phyloP scores from a whole-genome alignment of 2,329 filamentous ascomycete species.

The Thelonectria discophora region DNA sequence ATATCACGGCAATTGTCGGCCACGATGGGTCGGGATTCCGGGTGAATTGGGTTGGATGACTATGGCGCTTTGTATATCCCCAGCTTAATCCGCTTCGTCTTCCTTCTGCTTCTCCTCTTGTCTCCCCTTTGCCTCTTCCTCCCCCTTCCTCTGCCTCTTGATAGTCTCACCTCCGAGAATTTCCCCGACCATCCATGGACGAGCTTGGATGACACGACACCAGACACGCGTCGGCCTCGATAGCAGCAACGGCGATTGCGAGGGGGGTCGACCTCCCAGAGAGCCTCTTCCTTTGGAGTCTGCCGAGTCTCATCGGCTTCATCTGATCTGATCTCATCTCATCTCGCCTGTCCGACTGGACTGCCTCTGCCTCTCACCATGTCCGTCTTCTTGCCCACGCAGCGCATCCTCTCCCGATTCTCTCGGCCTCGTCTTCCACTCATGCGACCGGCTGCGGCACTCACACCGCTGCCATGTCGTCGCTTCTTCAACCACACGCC shows the following conservation, averaged over 20 bases:
- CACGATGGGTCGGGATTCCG: constrained; percentile 8
- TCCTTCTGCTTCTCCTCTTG: background rate
- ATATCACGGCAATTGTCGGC: background rate
- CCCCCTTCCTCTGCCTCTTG: background rate
- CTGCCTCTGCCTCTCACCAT: background rate
- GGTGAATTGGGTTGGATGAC: constrained; percentile 6
- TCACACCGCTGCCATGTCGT: constrained; percentile 18
- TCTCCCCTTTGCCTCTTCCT: background rate
- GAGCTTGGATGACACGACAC: background rate
- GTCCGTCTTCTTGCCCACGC: constrained; percentile 30
- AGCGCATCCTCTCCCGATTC: constrained; percentile 25
- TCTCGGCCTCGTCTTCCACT: constrained; percentile 20
- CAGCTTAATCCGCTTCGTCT: too few species aligned
- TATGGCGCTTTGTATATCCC: too few species aligned
- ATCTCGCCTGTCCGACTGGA: background rate
- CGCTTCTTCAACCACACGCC: constrained; percentile 23
- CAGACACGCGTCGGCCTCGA: constrained; percentile 7
- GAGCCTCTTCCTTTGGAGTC: background rate
- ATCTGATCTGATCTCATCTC: background rate
- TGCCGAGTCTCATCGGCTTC: background rate
- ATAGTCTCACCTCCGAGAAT: constrained; percentile 19
- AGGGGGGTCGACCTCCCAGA: background rate
- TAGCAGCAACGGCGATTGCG: background rate
- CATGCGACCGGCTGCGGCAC: background rate
- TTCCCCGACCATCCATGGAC: constrained; percentile 20